Conservation (phyloP, 83 land plant species). For the Thuja plicata region DNA sequence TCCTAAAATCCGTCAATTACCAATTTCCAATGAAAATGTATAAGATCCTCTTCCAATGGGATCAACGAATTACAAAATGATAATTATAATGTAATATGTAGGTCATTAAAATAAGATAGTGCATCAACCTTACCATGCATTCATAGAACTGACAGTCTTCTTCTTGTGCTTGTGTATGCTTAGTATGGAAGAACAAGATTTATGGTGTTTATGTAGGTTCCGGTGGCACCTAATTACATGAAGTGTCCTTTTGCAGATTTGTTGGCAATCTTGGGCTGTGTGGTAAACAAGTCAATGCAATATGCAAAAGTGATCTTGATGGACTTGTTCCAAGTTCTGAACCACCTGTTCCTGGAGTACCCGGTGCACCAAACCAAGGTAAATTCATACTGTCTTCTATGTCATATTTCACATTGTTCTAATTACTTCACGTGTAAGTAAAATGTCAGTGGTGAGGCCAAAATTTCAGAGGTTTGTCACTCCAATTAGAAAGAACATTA, state of each 20-base stretch:
- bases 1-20: no score
- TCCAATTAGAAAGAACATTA: neutral
- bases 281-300: slow-evolving; percentile 67
- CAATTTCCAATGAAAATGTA: no score
- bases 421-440: neutral
- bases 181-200: neutral
- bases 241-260: slow-evolving; percentile 49
- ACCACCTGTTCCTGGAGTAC: slow-evolving; percentile 24
- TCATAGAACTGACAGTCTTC: neutral
- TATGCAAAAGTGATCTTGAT: slow-evolving; percentile 50
- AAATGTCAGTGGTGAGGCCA: neutral
- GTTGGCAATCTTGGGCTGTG: slow-evolving; percentile 77
- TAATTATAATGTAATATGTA: no score
- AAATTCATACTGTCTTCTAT: neutral
- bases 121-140: neutral
- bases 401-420: neutral
- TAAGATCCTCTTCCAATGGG: no score
- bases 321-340: slow-evolving; percentile 20
- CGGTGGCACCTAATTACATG: neutral
- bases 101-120: neutral
- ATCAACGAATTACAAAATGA: no score
- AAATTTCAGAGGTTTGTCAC: neutral
- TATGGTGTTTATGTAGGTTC: neutral
- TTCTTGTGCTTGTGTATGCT: neutral
- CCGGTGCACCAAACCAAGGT: neutral